Evolutionary conservation across 2,329 filamentous ascomycete species (phyloP).

Genomic region (Trichoderma cornu-damae): DNA sequence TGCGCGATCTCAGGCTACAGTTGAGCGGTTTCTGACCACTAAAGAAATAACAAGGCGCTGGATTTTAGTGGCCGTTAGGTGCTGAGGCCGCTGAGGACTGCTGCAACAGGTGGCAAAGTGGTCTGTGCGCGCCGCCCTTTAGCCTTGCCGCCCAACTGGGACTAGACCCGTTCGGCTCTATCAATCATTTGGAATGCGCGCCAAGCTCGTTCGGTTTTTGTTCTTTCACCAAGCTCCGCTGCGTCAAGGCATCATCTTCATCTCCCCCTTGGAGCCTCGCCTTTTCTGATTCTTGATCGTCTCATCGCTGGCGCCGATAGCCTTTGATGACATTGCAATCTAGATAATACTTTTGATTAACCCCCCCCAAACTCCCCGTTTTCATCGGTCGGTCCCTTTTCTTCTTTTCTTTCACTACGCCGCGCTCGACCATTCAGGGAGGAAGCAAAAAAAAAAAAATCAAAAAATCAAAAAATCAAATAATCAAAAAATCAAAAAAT

Average conservation of each 20-base stretch:
- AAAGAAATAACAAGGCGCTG: neutral
- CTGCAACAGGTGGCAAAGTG: constrained; percentile 6
- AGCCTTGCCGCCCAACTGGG: constrained; percentile 12
- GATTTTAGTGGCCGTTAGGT: neutral
- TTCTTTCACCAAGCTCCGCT: constrained; percentile 1
- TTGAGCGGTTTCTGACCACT: neutral
- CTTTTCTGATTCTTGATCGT: neutral
- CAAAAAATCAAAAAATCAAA: neutral
- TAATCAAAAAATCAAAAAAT: neutral
- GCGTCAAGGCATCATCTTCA: constrained; percentile 1
- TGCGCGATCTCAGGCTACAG: neutral
- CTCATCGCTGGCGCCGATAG: neutral
- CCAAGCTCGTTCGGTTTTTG: constrained; percentile 8
- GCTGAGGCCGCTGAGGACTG: neutral
- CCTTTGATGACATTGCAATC: neutral
- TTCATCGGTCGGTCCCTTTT: neutral
- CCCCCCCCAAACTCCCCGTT: neutral
- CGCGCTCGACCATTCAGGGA: neutral
- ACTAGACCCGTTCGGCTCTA: constrained; percentile 2
- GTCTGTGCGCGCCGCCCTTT: constrained; percentile 2
- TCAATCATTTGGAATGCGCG: constrained; percentile 13
- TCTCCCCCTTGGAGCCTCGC: neutral
- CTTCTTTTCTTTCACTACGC: neutral
- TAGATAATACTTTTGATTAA: neutral
- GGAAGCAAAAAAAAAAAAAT: too few relatives aligned